These are phyloP conservation scores for Flaveria brownii DNA, from an alignment of 129 eudicot species.

Conservation along the genomic window DNA sequence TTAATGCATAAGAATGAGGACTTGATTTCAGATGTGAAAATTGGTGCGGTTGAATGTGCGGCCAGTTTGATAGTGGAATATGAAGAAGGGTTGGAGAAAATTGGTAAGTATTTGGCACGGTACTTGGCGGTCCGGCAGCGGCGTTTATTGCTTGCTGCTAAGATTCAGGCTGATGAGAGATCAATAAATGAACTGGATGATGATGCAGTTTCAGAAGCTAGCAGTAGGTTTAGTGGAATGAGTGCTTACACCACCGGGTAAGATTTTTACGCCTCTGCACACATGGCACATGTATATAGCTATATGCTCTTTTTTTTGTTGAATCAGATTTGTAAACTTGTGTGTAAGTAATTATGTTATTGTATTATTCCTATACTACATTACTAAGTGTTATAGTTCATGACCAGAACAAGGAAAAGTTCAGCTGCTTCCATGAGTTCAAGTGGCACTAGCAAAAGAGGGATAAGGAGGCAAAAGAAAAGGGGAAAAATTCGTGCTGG, in stretches of 20 bases:
- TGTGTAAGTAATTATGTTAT: background rate
- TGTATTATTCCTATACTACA: background rate
- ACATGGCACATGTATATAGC: background rate
- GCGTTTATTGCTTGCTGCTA: constrained; percentile 84
- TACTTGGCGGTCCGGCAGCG: constrained; percentile 92
- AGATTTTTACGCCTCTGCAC: background rate
- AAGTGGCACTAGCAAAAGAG: constrained; percentile 65
- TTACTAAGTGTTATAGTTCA: constrained; percentile 2
- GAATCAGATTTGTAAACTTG: background rate
- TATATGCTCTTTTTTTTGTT: background rate
- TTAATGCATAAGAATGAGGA: constrained; percentile 63
- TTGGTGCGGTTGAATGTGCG: constrained; percentile 79
- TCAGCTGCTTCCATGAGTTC: constrained; percentile 73
- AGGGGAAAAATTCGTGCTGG: constrained; percentile 97
- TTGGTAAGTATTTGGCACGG: constrained; percentile 85
- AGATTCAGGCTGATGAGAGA: constrained; percentile 66
- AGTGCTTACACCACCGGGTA: constrained; percentile 98
- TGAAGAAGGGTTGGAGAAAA: constrained; percentile 87
- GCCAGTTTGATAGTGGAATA: constrained; percentile 50
- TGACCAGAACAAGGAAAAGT: constrained; percentile 65
- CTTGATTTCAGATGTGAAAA: constrained; percentile 55
- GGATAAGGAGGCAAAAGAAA: constrained; percentile 67
- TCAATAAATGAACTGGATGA: constrained; percentile 71
- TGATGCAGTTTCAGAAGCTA: constrained; percentile 92
- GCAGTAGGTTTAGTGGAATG: constrained; percentile 97